Base-by-base conservation (phyloP, 768 basidiomycete genomes). In the Rhizopogon vinicolor region DNA sequence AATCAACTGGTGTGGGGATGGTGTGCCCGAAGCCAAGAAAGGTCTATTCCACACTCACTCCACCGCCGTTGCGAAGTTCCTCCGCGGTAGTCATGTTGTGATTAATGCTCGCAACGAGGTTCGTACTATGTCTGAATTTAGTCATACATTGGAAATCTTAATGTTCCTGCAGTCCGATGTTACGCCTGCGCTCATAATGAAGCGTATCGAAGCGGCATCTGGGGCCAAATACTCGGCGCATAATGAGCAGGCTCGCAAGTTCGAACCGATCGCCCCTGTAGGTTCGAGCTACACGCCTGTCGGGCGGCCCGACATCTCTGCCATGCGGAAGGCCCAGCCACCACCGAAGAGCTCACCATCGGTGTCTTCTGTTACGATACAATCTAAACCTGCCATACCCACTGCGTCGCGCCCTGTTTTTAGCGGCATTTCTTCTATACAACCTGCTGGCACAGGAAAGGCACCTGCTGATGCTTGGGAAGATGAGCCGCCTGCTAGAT, bases 1-100 rank as follows among this genome's bases (percentile, higher is more conserved):
- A 65, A 88, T 98, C 71, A 92, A 93, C 64, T 97, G 96, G 95
- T 93, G 93, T 62, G 96, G 96, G 43, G 95, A 96, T 65, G 96
- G 96, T 55, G 96, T 98, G 1, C 96, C 96, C 12, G 92, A 86
- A 68, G 78, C 78, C 18, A 88, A 91, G 72, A 98, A 98, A 69
- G 96, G 96, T 7, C 78, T 97, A 22, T 96, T 96, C 75, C 87
- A 92, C 65, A 87, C 85, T 7, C 95, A 98, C 69, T 84, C 93
- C 7, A 79, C 81, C 44, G 80, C 92, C 1, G 89, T 98, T 8
- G 80, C 86, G 41, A 82, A 76, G 54, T 95, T 88, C 69, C 77
- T 98, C 44, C 85, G 85, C 6, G 91, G 91, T 41, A 82, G 87
- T 0, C 93, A 96, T 66, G 87, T 95, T 59, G 88, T 91, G 19